Conservation (phyloP, 129 eudicot genomes). For the Flaveria sonorensis region DNA sequence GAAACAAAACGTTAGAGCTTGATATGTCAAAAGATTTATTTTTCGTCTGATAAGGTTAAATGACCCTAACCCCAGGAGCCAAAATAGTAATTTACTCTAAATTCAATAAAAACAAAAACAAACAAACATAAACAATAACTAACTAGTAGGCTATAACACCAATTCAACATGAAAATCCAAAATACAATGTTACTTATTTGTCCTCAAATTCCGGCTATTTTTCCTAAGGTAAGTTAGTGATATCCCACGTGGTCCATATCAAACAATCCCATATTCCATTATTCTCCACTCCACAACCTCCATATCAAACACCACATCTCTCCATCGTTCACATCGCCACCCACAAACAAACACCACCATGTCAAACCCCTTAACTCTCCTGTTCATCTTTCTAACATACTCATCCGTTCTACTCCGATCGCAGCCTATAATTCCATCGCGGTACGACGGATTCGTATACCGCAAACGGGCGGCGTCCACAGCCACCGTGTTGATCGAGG, state of each 20-base stretch:
- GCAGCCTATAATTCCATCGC: conserved; percentile 49
- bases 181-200: background rate
- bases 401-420: conserved; percentile 11
- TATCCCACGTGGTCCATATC: conserved; percentile 1
- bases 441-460: conserved; percentile 80
- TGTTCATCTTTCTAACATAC: conserved; percentile 21
- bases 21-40: too few species aligned
- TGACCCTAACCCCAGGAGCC: too few species aligned
- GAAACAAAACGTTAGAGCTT: too few species aligned
- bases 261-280: background rate
- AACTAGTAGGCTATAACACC: too few species aligned
- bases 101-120: too few species aligned
- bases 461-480: conserved; percentile 33
- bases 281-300: conserved; percentile 10
- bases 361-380: conserved; percentile 7
- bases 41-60: too few species aligned
- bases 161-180: background rate
- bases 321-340: background rate
- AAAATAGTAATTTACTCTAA: too few species aligned
- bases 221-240: conserved; percentile 9
- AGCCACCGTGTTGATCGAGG: conserved; percentile 59
- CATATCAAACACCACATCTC: background rate
- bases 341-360: conserved; percentile 14
- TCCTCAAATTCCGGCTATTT: background rate
- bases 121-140: too few species aligned